A percentile compares a stretch with the other conserved stretches of the same genome.
Conservation (phyloP, 164 flowering plant genomes). For the Annona cherimola region DNA sequence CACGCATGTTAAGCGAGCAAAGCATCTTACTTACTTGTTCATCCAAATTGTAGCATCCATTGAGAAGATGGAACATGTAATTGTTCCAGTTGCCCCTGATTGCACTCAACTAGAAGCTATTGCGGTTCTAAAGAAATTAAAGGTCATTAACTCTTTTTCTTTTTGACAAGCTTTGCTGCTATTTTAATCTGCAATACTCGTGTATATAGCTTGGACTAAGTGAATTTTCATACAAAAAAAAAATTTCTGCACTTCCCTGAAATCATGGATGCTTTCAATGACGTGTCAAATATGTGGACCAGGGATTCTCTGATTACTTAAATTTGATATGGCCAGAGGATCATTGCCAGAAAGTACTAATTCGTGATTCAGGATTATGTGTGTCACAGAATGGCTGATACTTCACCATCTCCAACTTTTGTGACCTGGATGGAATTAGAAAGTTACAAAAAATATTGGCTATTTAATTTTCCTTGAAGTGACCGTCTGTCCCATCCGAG, state of each 20-base stretch:
- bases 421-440: background rate
- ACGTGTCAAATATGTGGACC: too few species aligned
- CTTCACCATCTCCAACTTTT: background rate
- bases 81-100: constrained; percentile 52
- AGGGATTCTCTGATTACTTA: too few species aligned
- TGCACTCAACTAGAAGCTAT: constrained; percentile 77
- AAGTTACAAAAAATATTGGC: background rate
- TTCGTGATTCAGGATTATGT: too few species aligned
- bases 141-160: constrained; percentile 44
- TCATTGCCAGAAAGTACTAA: too few species aligned
- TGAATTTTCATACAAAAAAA: too few species aligned
- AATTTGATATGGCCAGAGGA: too few species aligned
- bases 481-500: background rate
- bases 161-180: background rate
- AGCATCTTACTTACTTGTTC: background rate
- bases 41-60: constrained; percentile 12
- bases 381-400: background rate
- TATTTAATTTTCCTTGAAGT: background rate
- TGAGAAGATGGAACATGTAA: constrained; percentile 34
- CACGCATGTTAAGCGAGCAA: background rate
- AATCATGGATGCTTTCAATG: too few species aligned
- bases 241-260: too few species aligned
- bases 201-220: background rate
- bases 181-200: background rate
- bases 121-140: constrained; percentile 52